phyloP scores from a whole-genome alignment of 2,329 filamentous ascomycete species.

The Pseudogymnoascus sp. region DNA sequence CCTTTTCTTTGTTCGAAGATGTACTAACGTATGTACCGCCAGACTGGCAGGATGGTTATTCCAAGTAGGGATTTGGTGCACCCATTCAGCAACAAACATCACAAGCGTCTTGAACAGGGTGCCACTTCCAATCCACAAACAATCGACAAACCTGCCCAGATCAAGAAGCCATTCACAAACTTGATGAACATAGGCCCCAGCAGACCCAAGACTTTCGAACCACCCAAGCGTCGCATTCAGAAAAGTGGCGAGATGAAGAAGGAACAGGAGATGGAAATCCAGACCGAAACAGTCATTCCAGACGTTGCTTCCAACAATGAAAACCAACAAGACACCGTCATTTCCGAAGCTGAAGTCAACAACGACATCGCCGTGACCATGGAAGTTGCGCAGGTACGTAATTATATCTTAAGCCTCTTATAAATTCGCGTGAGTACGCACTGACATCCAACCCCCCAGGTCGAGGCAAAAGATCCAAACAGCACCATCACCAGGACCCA shows the following conservation, averaged over 20 bases:
- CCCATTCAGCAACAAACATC: not conserved
- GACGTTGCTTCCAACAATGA: not conserved
- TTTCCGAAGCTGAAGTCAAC: not conserved
- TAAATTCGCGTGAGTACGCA: not conserved
- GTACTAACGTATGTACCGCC: not conserved
- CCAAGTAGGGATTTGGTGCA: not conserved
- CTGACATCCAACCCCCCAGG: not conserved
- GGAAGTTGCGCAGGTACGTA: not conserved
- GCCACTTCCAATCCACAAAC: not conserved
- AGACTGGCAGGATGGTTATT: not conserved
- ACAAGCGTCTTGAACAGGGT: not conserved
- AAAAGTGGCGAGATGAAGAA: not conserved
- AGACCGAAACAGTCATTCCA: not conserved
- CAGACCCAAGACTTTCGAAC: not conserved
- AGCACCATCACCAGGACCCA: not conserved
- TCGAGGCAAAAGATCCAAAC: not conserved
- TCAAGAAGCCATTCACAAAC: not conserved
- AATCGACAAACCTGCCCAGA: not conserved
- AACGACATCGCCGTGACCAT: not conserved
- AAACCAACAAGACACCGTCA: not conserved
- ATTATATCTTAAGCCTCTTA: not conserved
- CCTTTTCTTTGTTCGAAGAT: not conserved
- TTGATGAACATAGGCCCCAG: not conserved
- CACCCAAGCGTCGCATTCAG: not conserved
- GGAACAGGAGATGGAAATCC: not conserved